Conservation (phyloP, 345 rosid species). For the Trapa bicornis region DNA sequence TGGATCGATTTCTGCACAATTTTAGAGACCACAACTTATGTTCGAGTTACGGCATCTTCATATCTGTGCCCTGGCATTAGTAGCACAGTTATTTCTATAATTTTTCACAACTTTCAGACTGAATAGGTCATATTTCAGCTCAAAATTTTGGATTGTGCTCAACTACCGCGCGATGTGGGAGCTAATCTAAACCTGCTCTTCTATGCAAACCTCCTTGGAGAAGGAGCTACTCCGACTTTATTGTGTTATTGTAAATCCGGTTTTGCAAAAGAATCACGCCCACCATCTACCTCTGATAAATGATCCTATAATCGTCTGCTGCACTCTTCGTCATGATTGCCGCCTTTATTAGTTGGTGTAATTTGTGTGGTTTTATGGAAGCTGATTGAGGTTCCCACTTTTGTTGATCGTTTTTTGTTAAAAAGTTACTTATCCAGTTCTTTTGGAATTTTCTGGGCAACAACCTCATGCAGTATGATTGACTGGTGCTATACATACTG, state of each 20-base stretch:
- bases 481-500: not conserved
- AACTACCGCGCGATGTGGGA: not conserved
- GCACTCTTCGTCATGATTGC: not conserved
- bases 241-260: too few relatives aligned
- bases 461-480: not conserved
- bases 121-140: not conserved
- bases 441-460: not conserved
- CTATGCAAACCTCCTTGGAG: not conserved
- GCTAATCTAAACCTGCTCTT: not conserved
- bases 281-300: not conserved
- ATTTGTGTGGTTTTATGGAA: not conserved
- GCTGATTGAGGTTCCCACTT: not conserved
- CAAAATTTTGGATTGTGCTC: not conserved
- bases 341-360: not conserved
- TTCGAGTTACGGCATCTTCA: not conserved
- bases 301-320: not conserved
- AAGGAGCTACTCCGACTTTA: too few relatives aligned
- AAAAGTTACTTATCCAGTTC: not conserved
- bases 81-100: too few relatives aligned
- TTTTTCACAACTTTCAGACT: not conserved
- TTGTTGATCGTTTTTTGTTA: not conserved
- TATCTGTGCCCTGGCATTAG: too few relatives aligned
- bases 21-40: not conserved
- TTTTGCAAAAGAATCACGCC: not conserved
- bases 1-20: not conserved